Conservation (phyloP, 73 alveolate species). For the Effrenium voratum region DNA sequence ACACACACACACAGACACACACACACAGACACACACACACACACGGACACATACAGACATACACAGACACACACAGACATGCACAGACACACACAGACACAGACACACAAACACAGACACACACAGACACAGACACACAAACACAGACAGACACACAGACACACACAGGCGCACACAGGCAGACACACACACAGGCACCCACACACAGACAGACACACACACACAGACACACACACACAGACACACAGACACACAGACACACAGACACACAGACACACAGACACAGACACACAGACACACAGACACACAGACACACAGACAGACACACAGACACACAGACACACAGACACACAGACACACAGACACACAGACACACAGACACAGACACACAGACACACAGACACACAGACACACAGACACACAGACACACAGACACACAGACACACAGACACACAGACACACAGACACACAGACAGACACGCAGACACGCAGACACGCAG, state of each 20-base stretch:
- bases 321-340: not conserved
- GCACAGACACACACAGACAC: too few species aligned
- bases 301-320: not conserved
- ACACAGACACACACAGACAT: too few species aligned
- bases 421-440: slow-evolving; percentile 4
- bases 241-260: not conserved
- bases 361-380: not conserved
- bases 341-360: not conserved
- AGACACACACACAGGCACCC: too few species aligned
- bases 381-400: slow-evolving; percentile 4
- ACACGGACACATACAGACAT: too few species aligned
- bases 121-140: too few species aligned
- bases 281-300: not conserved
- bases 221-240: not conserved
- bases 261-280: not conserved
- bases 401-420: slow-evolving; percentile 4
- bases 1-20: too few species aligned
- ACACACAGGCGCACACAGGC: too few species aligned
- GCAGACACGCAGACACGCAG: not conserved
- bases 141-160: too few species aligned
- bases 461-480: too few species aligned
- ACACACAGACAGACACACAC: too few species aligned
- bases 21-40: too few species aligned
- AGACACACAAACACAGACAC: too few species aligned
- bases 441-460: slow-evolving; percentile 4